Base-by-base conservation (phyloP, 495 filamentous ascomycete genomes). In the Hypoxylon cercidicola region DNA sequence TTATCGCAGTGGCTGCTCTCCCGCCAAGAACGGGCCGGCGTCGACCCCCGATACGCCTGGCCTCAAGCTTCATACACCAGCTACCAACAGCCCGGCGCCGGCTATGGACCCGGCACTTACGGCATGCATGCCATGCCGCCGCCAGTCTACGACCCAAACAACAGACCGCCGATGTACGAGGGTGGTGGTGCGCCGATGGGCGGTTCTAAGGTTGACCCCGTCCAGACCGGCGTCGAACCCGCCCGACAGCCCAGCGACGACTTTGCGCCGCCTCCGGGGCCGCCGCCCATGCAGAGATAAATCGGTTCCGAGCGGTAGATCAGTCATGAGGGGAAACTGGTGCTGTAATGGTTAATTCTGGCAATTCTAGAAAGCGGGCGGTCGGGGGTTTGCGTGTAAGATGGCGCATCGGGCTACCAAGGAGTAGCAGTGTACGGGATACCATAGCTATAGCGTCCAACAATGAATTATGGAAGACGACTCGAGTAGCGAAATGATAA, bases 51-150 rank as follows among this genome's bases (percentile, higher is more conserved):
- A 8, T 83, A 81, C 65, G 76, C 73, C 32, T 77, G 78, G 52
- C 82, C 81, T 12, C 66, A 75, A 25, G 64, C 70, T 11, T 64
- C 66, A 32, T 79, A 75, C 52, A 69, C 40, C 49, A 67, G 53
- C 13, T 81, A 81, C 45, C 64, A 66, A 12, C 62, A 37, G 39
- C 64, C 25, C 54, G 45, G 1, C 52, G 25, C 62, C 23, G 54
- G 50, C 51, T 54, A 50, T 56, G 66, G 60, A 3, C 34, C 9
- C n/a, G 71, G 76, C 18, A 72, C 75, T 13, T 85, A 87, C 63
- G 79, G 78, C 54, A 87, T 88, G 84, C 72, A 89, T 30, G 55
- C 77, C n/a, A 79, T 88, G 66, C 84, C 85, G 40, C 87, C 87
- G 45, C 77, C 79, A 19, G 75, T 81, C 5, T 82, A 82, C 61